Evolutionary conservation across 192 early-diverging fungal genomes (phyloP), one percentile per base, ranked within the genome.

Genomic region (Ramicandelaber brevisporus): DNA sequence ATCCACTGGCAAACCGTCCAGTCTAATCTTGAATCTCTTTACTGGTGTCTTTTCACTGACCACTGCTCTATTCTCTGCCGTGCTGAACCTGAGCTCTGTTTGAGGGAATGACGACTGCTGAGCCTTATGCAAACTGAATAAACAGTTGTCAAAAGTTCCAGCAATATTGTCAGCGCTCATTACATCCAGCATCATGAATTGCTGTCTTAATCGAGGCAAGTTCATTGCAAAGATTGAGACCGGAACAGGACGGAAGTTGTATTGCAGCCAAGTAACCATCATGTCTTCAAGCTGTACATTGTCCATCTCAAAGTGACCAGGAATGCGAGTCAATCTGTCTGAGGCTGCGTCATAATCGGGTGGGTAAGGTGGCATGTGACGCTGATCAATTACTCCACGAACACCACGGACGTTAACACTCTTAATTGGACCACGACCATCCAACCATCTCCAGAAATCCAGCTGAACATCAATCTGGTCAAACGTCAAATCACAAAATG

Each of bases 131-230:
- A 92, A 70, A 32, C 73, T 81, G 37, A 97, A 97, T 35, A 93
- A 46, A 38, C 85, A 89, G 39, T 88, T 78, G 40, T 93, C 87
- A 41, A 87, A 86, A 48, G 74, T 77, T 5, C 90, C 90, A 4
- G 84, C 73, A 34, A 88, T 72, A 3, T 65, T 68, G 28, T 77
- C 73, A 6, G 90, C 90, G 30, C 73, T 68, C 33, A 97, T 51
- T 14, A 81, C 43, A 41, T 96, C 90, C 38, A 79, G 84, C 20
- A 85, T 61, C 12, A 97, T 41, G 83, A 85, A 97, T 43, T 86
- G 85, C 42, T 82, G 71, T 15, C 90, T 55, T 26, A 97, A 74
- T 11, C 50, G 50, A 2, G 78, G 77, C 31, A 92, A 44, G 29
- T 70, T 69, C 6, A 79, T 82, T 11, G 67, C 65, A 44, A 86